Base-by-base conservation (phyloP, 306 rosid species). In the Cicer judaicum region DNA sequence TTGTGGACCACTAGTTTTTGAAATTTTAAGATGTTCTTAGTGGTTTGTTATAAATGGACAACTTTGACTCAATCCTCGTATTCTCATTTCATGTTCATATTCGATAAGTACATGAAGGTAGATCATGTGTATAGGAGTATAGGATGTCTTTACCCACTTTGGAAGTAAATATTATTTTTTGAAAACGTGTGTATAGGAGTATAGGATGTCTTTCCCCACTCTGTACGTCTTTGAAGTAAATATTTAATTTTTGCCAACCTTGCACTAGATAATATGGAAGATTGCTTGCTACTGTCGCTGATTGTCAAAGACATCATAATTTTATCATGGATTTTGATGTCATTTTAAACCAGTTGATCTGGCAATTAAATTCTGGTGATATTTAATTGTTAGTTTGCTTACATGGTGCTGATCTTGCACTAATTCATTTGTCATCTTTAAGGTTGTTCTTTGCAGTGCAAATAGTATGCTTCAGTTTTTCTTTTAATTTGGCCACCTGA, bases 161-260 rank as follows among this genome's bases (percentile, higher is more conserved):
- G 2, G 73, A 74, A 39, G 53, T 64, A 15, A 59, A 7, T 14
- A 14, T 50, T 50, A 49, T 29, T 29, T 29, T 29, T 3, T 29
- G 36, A 29, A 29, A 29, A 29, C 13, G 2, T 36, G 62, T 19
- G 13, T 64, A 29, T 11, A 34, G 75, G 19, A 66, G 18, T 64
- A 41, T 12, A 34, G 75, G 19, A 66, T 7, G 15, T 46, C 48
- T 8, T 64, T 2, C 13, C 11, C 54, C 21, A 73, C 16, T 79
- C 18, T 53, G 5, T 49, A 2, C 4, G 54, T 49, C 18, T 12
- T 12, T 14, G 71, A 66, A 36, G 67, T 63, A 40, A 73, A 21
- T 59, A 57, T 54, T 79, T 19, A 47, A 9, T 16, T 75, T 69
- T 76, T 63, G 72, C 10, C n/a, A 36, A 41, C 56, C 47, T 64